A percentile compares a stretch with the other conserved stretches of the same genome.
These are phyloP conservation scores for Meira nashicola DNA, from an alignment of 1,284 basidiomycete species.

Conservation along the genomic window DNA sequence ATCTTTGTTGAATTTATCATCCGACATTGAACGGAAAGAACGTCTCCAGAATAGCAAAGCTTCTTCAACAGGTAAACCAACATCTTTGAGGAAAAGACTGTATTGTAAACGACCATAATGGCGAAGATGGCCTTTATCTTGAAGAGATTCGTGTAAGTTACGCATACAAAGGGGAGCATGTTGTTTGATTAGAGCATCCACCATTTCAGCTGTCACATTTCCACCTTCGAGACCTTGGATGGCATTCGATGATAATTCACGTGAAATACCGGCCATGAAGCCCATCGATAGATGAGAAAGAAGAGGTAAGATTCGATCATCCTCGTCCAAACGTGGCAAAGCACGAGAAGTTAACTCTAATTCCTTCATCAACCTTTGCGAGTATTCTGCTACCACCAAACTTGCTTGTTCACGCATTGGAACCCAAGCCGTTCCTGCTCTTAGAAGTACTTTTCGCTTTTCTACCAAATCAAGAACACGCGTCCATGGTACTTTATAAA, in stretches of 20 bases:
- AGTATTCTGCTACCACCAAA: conserved; percentile 83
- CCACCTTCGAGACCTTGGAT: conserved; percentile 55
- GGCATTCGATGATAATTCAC: conserved; percentile 64
- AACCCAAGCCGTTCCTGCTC: conserved; percentile 83
- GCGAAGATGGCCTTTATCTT: conserved; percentile 78
- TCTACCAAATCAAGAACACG: conserved; percentile 88
- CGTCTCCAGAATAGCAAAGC: conserved; percentile 90
- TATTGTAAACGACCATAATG: conserved; percentile 89
- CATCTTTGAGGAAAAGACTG: conserved; percentile 81
- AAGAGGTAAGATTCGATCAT: conserved; percentile 83
- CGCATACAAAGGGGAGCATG: conserved; percentile 98
- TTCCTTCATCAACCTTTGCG: conserved; percentile 67
- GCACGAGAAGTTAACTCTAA: conserved; percentile 85
- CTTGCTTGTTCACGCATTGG: conserved; percentile 75
- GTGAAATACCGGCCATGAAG: conserved; percentile 83
- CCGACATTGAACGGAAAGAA: conserved; percentile 68
- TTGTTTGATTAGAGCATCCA: conserved; percentile 77
- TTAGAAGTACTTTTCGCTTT: conserved; percentile 74
- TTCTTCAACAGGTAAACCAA: conserved; percentile 91
- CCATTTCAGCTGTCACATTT: conserved; percentile 83
- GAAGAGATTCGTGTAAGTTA: conserved; percentile 74
- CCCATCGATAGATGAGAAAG: conserved; percentile 89
- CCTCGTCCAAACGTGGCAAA: conserved; percentile 90
- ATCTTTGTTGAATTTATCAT: conserved; percentile 97
- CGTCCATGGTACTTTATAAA: conserved; percentile 80